Evolutionary conservation across 495 filamentous ascomycete species (phyloP), one percentile per base, ranked within the genome.

Genomic region (Xanthoparmelia taractica): DNA sequence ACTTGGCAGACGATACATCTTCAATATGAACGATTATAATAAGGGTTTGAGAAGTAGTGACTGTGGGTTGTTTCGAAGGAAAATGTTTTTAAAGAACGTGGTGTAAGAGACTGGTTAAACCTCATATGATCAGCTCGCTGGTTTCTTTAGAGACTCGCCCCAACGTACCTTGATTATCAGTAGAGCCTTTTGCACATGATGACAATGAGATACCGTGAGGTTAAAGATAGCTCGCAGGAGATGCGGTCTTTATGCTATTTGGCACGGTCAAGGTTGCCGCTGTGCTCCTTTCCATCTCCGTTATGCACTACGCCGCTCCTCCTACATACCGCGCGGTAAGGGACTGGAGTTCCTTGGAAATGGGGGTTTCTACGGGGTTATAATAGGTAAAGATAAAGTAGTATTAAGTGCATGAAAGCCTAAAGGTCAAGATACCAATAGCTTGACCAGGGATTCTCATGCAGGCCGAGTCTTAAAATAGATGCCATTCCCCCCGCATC

Each of bases 21-120:
- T 29, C 15, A 18, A 29, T 1, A 38, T 4, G 12, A n/a, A 40
- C 2, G 8, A 20, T 17, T 38, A 11, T 62, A 8, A 10, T n/a
- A n/a, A 27, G 8, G n/a, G 29, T 17, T 57, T n/a, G 18, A 52
- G 25, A 29, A 6, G 11, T 25, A 65, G 23, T 2, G 33, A 58
- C 41, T 8, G 48, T 48, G 59, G 33, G 8, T 15, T 8, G 2
- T 33, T 1, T 38, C 23, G 40, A 66, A 45, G n/a, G 59, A 66
- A n/a, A n/a, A 54, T 41, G 59, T 52, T 18, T 34, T 50, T 20
- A 66, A 58, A 48, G 64, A 66, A 59, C 64, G 64, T 58, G 54
- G 23, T 59, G 59, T 47, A 45, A 41, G 34, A 52, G 54, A 52
- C 13, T 17, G 4, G 18, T 45, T 11, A 4, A 33, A 17, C 43